phyloP scores from a whole-genome alignment of 306 rosid species.

The Gynostemma pentaphyllum region DNA sequence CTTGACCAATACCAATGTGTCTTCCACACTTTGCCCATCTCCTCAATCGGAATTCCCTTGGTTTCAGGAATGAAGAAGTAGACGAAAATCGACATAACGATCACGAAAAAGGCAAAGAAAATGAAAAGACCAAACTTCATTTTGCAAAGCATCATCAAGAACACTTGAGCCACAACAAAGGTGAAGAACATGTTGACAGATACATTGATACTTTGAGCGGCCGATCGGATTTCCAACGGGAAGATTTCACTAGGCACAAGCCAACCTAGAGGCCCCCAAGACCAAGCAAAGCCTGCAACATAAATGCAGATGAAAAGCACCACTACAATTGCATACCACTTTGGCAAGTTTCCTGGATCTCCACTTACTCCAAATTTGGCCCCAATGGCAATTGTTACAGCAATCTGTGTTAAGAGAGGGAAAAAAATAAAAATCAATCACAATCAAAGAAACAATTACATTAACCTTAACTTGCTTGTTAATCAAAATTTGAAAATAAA shows the following conservation, averaged over 20 bases:
- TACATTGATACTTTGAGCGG: constrained; percentile 83
- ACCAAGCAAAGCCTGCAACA: constrained; percentile 89
- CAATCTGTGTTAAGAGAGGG: constrained; percentile 18
- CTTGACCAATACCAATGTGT: constrained; percentile 66
- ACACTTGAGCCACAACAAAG: constrained; percentile 56
- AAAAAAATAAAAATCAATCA: background rate
- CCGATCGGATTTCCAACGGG: constrained; percentile 82
- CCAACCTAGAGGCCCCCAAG: constrained; percentile 99
- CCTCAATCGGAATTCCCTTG: constrained; percentile 82
- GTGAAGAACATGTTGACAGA: constrained; percentile 88
- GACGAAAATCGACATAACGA: constrained; percentile 44
- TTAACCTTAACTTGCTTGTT: background rate
- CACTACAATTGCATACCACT: constrained; percentile 83
- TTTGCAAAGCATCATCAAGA: constrained; percentile 71
- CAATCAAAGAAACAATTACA: background rate
- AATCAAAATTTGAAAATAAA: background rate
- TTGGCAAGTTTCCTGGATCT: constrained; percentile 49
- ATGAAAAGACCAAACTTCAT: constrained; percentile 81
- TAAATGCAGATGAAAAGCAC: constrained; percentile 84
- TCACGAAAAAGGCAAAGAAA: constrained; percentile 71
- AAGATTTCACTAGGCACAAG: constrained; percentile 91
- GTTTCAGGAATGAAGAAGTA: constrained; percentile 72
- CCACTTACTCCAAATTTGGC: constrained; percentile 73
- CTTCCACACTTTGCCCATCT: constrained; percentile 68
- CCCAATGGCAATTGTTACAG: constrained; percentile 56